phyloP scores from a whole-genome alignment of 176 grass and related monocot genomes.

The Cocos nucifera region DNA sequence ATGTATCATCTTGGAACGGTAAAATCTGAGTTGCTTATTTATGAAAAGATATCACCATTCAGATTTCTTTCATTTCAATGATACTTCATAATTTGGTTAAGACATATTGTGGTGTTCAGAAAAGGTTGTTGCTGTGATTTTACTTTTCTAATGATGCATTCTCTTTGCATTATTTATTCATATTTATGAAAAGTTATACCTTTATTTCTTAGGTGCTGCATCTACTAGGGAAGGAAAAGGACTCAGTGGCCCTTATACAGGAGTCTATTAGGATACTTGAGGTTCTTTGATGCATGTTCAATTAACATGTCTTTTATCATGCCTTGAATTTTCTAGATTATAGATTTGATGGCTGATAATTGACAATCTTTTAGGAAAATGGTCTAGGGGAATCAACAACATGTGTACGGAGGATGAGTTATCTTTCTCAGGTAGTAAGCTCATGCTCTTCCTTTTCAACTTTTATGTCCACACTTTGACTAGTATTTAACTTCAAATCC shows the following conservation, averaged over 20 bases:
- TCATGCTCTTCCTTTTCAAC: not conserved
- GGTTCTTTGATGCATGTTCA: slow-evolving; percentile 30
- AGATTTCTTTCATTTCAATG: too few relatives aligned
- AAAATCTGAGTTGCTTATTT: slow-evolving; percentile 1
- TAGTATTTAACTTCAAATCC: too few relatives aligned
- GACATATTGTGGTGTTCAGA: too few relatives aligned
- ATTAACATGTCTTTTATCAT: slow-evolving; percentile 1
- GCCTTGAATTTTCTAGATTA: not conserved
- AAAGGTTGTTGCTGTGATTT: too few relatives aligned
- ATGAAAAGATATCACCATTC: not conserved
- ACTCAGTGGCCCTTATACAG: slow-evolving; percentile 51
- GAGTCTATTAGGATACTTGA: slow-evolving; percentile 93
- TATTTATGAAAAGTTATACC: slow-evolving; percentile 2
- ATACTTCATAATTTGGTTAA: too few relatives aligned
- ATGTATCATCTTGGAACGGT: slow-evolving; percentile 89
- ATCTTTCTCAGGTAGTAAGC: slow-evolving; percentile 39
- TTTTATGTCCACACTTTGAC: not conserved
- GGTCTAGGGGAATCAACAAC: slow-evolving; percentile 56
- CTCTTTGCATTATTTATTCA: too few relatives aligned
- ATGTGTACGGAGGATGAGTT: slow-evolving; percentile 62
- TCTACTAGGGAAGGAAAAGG: slow-evolving; percentile 66
- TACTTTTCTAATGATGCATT: too few relatives aligned
- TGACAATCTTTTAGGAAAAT: slow-evolving; percentile 51
- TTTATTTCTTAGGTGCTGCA: slow-evolving; percentile 46
- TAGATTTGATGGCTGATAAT: slow-evolving; percentile 21